Evolutionary conservation across 106 monocot genomes (phyloP).

Genomic region (Apostasia ramifera): DNA sequence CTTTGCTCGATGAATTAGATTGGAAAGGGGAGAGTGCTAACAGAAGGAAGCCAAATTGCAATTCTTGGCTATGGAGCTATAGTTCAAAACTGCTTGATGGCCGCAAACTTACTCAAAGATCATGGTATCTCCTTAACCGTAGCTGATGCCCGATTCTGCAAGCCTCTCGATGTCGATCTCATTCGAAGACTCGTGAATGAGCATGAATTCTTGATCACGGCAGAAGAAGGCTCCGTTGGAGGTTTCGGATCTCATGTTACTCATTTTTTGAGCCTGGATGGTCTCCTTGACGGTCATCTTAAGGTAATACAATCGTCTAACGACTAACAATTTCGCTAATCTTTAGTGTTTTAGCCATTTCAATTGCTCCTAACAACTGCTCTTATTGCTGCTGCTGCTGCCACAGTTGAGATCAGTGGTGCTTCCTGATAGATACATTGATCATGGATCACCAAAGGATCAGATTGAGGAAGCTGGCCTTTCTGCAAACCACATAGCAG

Average conservation of each 20-base stretch:
- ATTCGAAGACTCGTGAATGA: conserved; percentile 36
- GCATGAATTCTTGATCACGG: conserved; percentile 63
- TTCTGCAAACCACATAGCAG: conserved; percentile 46
- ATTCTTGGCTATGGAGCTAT: conserved; percentile 54
- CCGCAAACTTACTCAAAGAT: conserved; percentile 27
- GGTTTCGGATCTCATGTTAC: conserved; percentile 69
- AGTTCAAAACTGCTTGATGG: conserved; percentile 60
- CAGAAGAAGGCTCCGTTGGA: conserved; percentile 69
- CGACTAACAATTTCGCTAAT: neutral
- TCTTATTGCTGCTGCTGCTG: neutral
- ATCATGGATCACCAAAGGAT: conserved; percentile 57
- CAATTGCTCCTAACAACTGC: neutral
- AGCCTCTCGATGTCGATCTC: conserved; percentile 51
- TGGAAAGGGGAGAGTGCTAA: conserved; percentile 73
- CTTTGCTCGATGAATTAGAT: conserved; percentile 28
- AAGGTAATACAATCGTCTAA: conserved; percentile 29
- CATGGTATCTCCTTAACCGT: conserved; percentile 35
- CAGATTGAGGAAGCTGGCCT: conserved; percentile 65
- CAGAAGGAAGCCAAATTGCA: conserved; percentile 60
- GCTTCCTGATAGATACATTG: conserved; percentile 67
- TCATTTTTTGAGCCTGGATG: conserved; percentile 48
- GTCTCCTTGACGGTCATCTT: conserved; percentile 48
- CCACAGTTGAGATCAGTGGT: conserved; percentile 69
- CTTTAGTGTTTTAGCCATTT: neutral
- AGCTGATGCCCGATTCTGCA: conserved; percentile 68